phyloP scores from a whole-genome alignment of 176 grass and related monocot species.

The Rhynchospora tenuis region DNA sequence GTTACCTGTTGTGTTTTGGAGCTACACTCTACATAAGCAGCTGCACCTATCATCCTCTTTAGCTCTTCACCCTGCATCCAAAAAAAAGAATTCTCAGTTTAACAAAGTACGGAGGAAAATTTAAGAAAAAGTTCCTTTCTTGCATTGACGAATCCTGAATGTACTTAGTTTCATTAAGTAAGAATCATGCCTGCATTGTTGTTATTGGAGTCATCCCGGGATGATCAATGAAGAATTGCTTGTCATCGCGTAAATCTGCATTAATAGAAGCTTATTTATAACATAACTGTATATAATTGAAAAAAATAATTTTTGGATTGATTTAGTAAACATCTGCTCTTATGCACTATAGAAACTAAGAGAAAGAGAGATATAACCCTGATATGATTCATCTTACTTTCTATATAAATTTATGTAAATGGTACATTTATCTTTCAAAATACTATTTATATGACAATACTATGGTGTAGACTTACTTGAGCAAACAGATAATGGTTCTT shows the following conservation, averaged over 20 bases:
- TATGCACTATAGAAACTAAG: no score
- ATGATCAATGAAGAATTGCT: slow-evolving; percentile 66
- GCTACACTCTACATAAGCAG: slow-evolving; percentile 59
- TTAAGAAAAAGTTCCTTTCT: not conserved
- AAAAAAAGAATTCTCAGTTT: not conserved
- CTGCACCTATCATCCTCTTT: slow-evolving; percentile 46
- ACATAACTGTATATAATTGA: no score
- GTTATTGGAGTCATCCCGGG: slow-evolving; percentile 51
- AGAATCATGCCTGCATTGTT: slow-evolving; percentile 38
- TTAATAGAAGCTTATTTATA: not conserved
- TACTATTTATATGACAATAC: not conserved
- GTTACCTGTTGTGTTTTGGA: slow-evolving; percentile 66
- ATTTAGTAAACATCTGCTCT: no score
- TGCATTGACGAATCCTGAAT: not conserved
- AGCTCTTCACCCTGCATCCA: slow-evolving; percentile 56
- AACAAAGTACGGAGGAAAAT: not conserved
- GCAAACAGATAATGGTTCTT: not conserved
- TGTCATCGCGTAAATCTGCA: slow-evolving; percentile 70
- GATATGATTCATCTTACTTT: not conserved
- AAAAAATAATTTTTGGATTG: no score
- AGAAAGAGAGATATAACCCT: no score
- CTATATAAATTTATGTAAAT: not conserved
- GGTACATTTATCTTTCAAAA: not conserved
- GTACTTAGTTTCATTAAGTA: not conserved
- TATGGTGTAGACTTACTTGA: not conserved